These are phyloP conservation scores for Sorghum bicolor DNA, from an alignment of 176 grass and related monocot species.

Conservation along the genomic window DNA sequence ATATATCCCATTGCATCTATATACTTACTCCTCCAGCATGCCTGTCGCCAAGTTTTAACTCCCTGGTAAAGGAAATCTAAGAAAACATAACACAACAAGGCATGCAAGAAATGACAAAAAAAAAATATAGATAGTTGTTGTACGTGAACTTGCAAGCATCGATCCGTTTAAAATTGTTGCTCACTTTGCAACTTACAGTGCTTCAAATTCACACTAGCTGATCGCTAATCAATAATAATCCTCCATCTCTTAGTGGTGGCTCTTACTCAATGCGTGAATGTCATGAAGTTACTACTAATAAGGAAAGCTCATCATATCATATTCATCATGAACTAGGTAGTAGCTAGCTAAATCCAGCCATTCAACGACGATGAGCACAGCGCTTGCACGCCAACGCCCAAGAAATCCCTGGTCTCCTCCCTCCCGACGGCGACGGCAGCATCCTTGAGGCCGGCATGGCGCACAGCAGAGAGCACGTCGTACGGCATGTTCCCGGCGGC, in stretches of 20 bases:
- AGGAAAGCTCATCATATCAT: background rate
- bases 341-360: slow-evolving; percentile 53
- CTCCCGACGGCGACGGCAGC: slow-evolving; percentile 25
- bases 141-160: background rate
- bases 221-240: background rate
- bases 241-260: background rate
- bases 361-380: slow-evolving; percentile 65
- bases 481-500: slow-evolving; percentile 35
- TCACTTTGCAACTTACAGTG: background rate
- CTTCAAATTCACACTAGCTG: background rate
- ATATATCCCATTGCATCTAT: background rate
- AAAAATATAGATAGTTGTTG: background rate
- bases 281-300: too few species aligned
- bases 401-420: slow-evolving; percentile 85
- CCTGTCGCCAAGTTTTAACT: background rate
- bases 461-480: slow-evolving; percentile 41
- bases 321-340: background rate
- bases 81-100: background rate
- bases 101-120: background rate
- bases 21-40: background rate
- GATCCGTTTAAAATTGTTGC: background rate
- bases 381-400: slow-evolving; percentile 80
- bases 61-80: background rate
- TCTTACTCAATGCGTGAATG: background rate
- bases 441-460: slow-evolving; percentile 39